Evolutionary conservation across 495 filamentous ascomycete species (phyloP), one percentile per base, ranked within the genome.

Genomic region (Podospora bellae-mahoneyi): DNA sequence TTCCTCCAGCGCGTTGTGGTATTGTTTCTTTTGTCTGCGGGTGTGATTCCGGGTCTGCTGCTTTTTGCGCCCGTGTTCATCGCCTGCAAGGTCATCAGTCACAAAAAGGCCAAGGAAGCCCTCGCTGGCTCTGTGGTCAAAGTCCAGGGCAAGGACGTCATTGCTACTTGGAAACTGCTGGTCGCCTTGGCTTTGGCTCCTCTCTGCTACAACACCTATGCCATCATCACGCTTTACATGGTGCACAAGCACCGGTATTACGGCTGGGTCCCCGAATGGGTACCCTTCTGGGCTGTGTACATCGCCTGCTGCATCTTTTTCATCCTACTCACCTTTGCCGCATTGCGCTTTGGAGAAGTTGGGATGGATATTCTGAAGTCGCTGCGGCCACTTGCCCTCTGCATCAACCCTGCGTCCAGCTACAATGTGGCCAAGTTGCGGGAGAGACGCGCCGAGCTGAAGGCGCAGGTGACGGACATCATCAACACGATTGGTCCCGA

Each of bases 291-390:
- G 87, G 72, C 85, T n/a, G 85, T 96, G 39, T 84, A 91, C 44
- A 73, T 91, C 0, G 83, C 87, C 48, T 89, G 89, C 20, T 88
- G 92, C 81, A 79, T 93, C 48, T 78, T 96, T 69, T 97, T 96
- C 82, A 92, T 93, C 1, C 83, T 88, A 26, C 91, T 97, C 77
- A 97, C 93, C 4, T 97, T 96, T 75, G 94, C 92, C 3, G 93
- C 96, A 9, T 89, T 99, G 44, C 91, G 95, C 5, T 96, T 98
- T 73, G 95, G 95, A 57, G 95, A 99, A 78, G 88, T 94, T 62
- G 95, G 93, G 34, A 98, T 99, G 94, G 95, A 99, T 74, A 97
- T 99, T 60, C 70, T 93, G 79, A 99, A 98, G 79, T 98, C 95
- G 0, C 87, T 99, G 15, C 86, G 91, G 1, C 95, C 95, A 1